Base-by-base conservation (phyloP, 164 flowering plant species). In the Brasenia schreberi region DNA sequence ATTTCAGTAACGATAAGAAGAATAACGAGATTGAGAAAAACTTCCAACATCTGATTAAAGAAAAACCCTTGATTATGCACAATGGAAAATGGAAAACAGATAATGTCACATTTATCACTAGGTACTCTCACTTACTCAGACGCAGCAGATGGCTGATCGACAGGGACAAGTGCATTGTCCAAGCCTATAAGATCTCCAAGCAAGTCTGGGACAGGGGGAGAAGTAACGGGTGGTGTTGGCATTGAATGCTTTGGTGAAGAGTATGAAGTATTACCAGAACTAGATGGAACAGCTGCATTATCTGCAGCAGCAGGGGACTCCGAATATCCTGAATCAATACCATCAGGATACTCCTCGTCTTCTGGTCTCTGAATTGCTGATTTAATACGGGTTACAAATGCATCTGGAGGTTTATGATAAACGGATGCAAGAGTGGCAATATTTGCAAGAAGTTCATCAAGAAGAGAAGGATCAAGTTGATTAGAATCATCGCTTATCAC, bases 401-500 rank as follows among this genome's bases (percentile, higher is more conserved):
- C 88, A 42, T 95, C 99, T 14, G 97, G 92, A 6, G 96, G 96
- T 74, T 95, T 95, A 80, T 95, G 99, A 74, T 95, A 95, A 65
- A 95, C 99, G 66, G 99, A 88, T n/a, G 97, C 89, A 63, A 92
- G 79, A 14, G 99, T 92, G 43, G 97, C 96, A 77, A 94, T 87
- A 71, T 94, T 94, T 66, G 96, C 87, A 69, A 94, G 94, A 77
- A 94, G 99, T 79, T 94, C 97, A 72, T 91, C 99, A 63, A 94
- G 90, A 71, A 94, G 93, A 64, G 97, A 81, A 18, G 92, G 64
- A 73, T 94, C 99, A 64, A 91, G 89, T 76, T 77, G 97, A 78
- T 94, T 94, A 53, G 97, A 94, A 79, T 94, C 99, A 78, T 94
- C 99, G 70, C 81, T 85, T 43, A 94, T 94, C 76, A 95, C 99